Percentiles rank a stretch among this genome's conserved stretches.
These are phyloP conservation scores for Strobilomyces echinocephalus DNA, from an alignment of 768 basidiomycete genomes.

Conservation along the genomic window DNA sequence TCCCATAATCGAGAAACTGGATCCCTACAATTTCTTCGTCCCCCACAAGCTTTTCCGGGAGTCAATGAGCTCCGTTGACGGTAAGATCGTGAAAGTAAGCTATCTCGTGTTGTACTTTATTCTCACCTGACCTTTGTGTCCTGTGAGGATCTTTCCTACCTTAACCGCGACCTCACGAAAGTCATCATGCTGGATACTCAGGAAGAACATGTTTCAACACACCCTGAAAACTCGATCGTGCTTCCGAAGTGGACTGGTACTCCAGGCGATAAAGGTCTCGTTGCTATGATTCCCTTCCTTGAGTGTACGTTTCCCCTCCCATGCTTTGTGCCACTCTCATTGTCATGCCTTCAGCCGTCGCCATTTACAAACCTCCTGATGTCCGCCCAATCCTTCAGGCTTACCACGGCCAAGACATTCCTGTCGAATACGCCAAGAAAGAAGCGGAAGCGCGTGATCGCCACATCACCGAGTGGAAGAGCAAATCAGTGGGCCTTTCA, in stretches of 20 bases:
- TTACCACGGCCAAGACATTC: constrained; percentile 85
- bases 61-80: constrained; percentile 77
- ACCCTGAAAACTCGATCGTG: constrained; percentile 86
- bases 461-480: constrained; percentile 80
- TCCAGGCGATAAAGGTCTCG: constrained; percentile 62
- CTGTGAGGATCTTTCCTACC: constrained; percentile 78
- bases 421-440: constrained; percentile 81
- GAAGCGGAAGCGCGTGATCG: constrained; percentile 78
- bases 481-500: constrained; percentile 35
- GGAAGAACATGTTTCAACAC: constrained; percentile 67
- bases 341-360: constrained; percentile 59
- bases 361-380: constrained; percentile 82
- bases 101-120: neutral
- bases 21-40: constrained; percentile 88
- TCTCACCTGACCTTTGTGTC: neutral
- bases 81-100: constrained; percentile 77
- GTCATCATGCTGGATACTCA: constrained; percentile 85
- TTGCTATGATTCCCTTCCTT: constrained; percentile 91
- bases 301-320: constrained; percentile 56
- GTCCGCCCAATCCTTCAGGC: constrained; percentile 82
- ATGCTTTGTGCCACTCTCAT: neutral
- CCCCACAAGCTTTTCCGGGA: constrained; percentile 91
- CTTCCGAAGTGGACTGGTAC: constrained; percentile 86
- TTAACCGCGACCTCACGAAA: constrained; percentile 90
- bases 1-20: constrained; percentile 88